Evolutionary conservation across 306 rosid genomes (phyloP).

Genomic region (Neltuma alba): DNA sequence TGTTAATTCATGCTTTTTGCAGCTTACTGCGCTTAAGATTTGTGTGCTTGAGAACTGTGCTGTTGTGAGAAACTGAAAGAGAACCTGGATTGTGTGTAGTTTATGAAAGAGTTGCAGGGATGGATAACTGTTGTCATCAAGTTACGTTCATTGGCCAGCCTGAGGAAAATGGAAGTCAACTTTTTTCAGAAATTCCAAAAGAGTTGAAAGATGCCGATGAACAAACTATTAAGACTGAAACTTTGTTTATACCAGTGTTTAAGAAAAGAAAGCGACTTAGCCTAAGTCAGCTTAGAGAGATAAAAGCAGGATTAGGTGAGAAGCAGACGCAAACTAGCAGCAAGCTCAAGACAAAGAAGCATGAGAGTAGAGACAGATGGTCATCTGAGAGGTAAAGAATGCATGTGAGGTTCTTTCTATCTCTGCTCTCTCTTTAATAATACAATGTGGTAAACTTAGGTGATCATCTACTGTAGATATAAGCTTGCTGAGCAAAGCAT

Average conservation of each 20-base stretch:
- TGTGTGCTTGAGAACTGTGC: conserved; percentile 14
- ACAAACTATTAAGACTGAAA: conserved; percentile 38
- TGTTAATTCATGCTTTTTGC: background rate
- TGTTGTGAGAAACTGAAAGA: conserved; percentile 16
- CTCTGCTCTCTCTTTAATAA: background rate
- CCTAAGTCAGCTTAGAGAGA: conserved; percentile 57
- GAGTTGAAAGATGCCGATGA: conserved; percentile 49
- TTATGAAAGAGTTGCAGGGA: conserved; percentile 32
- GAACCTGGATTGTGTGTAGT: conserved; percentile 12
- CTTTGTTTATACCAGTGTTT: conserved; percentile 40
- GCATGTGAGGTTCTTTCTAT: conserved; percentile 3
- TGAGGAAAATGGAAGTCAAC: conserved; percentile 39
- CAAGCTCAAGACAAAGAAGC: conserved; percentile 48
- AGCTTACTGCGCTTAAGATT: conserved; percentile 12
- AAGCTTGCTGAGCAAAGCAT: conserved; percentile 71
- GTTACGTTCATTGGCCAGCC: conserved; percentile 30
- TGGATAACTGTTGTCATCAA: conserved; percentile 47
- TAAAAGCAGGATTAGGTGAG: conserved; percentile 46
- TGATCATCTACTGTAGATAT: conserved; percentile 54
- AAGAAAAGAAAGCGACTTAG: conserved; percentile 59
- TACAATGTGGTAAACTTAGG: background rate
- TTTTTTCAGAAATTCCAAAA: conserved; percentile 37
- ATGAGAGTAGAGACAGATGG: conserved; percentile 67
- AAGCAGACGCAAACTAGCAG: conserved; percentile 31
- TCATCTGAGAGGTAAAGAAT: conserved; percentile 61